Conservation (phyloP, 2,329 filamentous ascomycete species). For the Colletotrichum cuscutae region DNA sequence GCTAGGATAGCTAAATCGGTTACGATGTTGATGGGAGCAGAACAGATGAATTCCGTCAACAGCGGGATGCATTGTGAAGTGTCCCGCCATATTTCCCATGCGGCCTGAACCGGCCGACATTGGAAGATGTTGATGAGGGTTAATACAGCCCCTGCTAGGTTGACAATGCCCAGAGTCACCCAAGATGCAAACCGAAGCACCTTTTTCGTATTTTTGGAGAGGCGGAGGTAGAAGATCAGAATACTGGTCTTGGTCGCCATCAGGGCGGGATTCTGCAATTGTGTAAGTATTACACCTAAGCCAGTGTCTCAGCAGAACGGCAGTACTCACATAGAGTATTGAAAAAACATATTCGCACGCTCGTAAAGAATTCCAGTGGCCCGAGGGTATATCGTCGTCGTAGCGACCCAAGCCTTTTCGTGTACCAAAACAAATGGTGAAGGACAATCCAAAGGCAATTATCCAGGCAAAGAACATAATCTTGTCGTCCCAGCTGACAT, state of each 20-base stretch:
- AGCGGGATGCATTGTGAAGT: constrained; percentile 63
- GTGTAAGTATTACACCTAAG: constrained; percentile 16
- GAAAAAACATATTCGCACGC: constrained; percentile 72
- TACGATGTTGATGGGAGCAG: constrained; percentile 90
- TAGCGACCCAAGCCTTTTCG: constrained; percentile 75
- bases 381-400: constrained; percentile 66
- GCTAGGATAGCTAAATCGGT: constrained; percentile 90
- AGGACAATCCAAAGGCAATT: constrained; percentile 73
- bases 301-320: not conserved
- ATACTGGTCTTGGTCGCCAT: constrained; percentile 96
- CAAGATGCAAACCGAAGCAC: constrained; percentile 87
- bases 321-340: constrained; percentile 65
- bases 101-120: constrained; percentile 78
- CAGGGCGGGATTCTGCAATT: constrained; percentile 80
- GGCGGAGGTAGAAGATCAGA: constrained; percentile 86
- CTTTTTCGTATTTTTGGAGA: constrained; percentile 81
- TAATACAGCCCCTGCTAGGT: constrained; percentile 79
- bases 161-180: constrained; percentile 80
- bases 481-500: constrained; percentile 80
- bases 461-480: constrained; percentile 84
- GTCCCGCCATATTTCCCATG: constrained; percentile 61
- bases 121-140: constrained; percentile 91
- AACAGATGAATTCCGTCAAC: constrained; percentile 74
- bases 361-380: constrained; percentile 63
- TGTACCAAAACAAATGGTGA: constrained; percentile 73